Evolutionary conservation across 2,329 filamentous ascomycete species (phyloP).

Genomic region (Tolypocladium nubicola): DNA sequence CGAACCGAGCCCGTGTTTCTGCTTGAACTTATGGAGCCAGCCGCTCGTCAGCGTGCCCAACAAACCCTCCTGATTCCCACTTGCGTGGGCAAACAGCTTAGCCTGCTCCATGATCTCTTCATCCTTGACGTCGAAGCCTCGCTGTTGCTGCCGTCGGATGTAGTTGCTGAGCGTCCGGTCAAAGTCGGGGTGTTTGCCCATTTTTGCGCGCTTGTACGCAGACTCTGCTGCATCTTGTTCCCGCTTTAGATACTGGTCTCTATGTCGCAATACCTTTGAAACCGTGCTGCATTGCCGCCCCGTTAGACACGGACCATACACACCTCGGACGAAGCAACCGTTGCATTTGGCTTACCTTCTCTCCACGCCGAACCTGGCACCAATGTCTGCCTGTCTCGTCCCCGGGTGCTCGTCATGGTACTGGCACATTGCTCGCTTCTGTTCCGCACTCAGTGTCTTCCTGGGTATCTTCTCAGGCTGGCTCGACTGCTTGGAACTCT

Average conservation of each 20-base stretch:
- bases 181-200: conserved; percentile 74
- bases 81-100: conserved; percentile 65
- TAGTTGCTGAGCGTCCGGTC: conserved; percentile 84
- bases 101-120: conserved; percentile 80
- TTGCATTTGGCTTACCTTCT: conserved; percentile 61
- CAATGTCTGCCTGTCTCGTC: conserved; percentile 93
- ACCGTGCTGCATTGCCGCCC: conserved; percentile 60
- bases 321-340: not conserved
- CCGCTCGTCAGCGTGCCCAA: conserved; percentile 59
- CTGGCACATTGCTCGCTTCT: conserved; percentile 86
- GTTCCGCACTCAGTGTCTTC: conserved; percentile 83
- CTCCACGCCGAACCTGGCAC: conserved; percentile 89
- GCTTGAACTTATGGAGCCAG: conserved; percentile 94
- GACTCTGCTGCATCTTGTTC: conserved; percentile 51
- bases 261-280: conserved; percentile 92
- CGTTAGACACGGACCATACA: not conserved
- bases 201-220: conserved; percentile 65
- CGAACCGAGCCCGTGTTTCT: conserved; percentile 58
- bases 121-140: conserved; percentile 64
- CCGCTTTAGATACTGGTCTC: conserved; percentile 88
- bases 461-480: conserved; percentile 51
- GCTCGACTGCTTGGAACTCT: conserved; percentile 16
- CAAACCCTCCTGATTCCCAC: conserved; percentile 56
- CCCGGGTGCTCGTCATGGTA: conserved; percentile 85
- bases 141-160: conserved; percentile 69